Conservation (phyloP, 225 moss, liverwort and hornwort species). For the Polytrichum formosum region DNA sequence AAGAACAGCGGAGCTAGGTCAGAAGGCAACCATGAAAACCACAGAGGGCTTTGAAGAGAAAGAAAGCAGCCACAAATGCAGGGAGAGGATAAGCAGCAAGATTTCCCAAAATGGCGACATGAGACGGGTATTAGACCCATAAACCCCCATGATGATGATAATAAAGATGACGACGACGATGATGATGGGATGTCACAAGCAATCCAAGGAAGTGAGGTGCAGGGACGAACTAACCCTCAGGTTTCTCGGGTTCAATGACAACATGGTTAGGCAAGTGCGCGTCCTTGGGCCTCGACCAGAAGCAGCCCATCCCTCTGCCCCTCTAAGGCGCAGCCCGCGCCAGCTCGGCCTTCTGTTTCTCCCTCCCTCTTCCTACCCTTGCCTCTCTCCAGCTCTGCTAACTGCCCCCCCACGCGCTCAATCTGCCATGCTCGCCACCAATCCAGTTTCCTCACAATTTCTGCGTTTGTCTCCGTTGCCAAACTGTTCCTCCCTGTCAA, state of each 20-base stretch:
- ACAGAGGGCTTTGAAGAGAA: too few species aligned
- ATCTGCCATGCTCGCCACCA: slow-evolving; percentile 33
- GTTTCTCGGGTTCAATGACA: slow-evolving; percentile 48
- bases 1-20: too few species aligned
- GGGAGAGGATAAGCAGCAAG: too few species aligned
- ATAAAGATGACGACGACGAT: too few species aligned
- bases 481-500: background rate
- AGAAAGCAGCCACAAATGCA: too few species aligned
- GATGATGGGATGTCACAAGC: too few species aligned
- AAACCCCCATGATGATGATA: too few species aligned
- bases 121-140: too few species aligned
- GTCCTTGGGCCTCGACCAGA: slow-evolving; percentile 76
- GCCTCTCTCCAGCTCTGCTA: background rate
- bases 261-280: slow-evolving; percentile 51
- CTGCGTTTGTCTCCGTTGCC: background rate
- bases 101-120: too few species aligned
- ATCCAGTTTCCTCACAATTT: slow-evolving; percentile 8
- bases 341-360: slow-evolving; percentile 7
- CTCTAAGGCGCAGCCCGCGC: slow-evolving; percentile 19
- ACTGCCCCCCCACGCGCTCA: slow-evolving; percentile 20
- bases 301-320: slow-evolving; percentile 83
- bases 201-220: too few species aligned
- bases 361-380: background rate
- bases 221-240: slow-evolving; percentile 44
- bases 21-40: too few species aligned